phyloP scores from a whole-genome alignment of 2,329 filamentous ascomycete genomes.

The Epichloe scottii region DNA sequence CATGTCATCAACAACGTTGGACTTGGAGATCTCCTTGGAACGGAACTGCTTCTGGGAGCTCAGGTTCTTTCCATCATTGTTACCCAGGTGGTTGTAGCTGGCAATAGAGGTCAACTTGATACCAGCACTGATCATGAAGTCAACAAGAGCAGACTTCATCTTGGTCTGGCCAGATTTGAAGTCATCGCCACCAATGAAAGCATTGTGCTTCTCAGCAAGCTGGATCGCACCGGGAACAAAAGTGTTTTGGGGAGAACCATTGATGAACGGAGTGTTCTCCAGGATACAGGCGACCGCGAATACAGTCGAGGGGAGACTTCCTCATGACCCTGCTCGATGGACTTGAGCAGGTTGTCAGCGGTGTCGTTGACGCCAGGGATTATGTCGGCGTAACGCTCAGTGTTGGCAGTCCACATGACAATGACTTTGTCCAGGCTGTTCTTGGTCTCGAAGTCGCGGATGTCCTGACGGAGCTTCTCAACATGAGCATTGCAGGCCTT shows the following conservation, averaged over 20 bases:
- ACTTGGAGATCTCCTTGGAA: slow-evolving; percentile 99
- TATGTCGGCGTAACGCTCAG: slow-evolving; percentile 88
- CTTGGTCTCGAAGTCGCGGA: slow-evolving; percentile 80
- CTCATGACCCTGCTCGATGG: slow-evolving; percentile 75
- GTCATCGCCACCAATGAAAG: slow-evolving; percentile 95
- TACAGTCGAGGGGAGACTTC: slow-evolving; percentile 89
- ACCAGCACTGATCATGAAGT: slow-evolving; percentile 96
- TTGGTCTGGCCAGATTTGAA: slow-evolving; percentile 99
- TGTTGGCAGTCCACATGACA: slow-evolving; percentile 98
- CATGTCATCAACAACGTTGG: slow-evolving; percentile 99
- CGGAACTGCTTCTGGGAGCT: slow-evolving; percentile 97
- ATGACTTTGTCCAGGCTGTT: slow-evolving; percentile 90
- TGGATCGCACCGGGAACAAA: slow-evolving; percentile 89
- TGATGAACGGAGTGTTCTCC: slow-evolving; percentile 89
- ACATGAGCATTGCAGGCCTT: slow-evolving; percentile 83
- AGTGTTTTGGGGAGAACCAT: slow-evolving; percentile 97
- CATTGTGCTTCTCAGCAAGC: slow-evolving; percentile 72
- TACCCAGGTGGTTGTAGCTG: slow-evolving; percentile 98
- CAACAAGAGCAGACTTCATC: slow-evolving; percentile 98
- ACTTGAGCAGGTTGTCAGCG: slow-evolving; percentile 78
- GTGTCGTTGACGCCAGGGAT: slow-evolving; percentile 89
- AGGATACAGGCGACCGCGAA: slow-evolving; percentile 93
- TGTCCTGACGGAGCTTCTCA: slow-evolving; percentile 84
- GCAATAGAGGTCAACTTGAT: slow-evolving; percentile 98
- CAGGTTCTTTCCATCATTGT: slow-evolving; percentile 98